These are phyloP conservation scores for Kernera saxatilis DNA, from an alignment of 345 rosid species.

Conservation along the genomic window DNA sequence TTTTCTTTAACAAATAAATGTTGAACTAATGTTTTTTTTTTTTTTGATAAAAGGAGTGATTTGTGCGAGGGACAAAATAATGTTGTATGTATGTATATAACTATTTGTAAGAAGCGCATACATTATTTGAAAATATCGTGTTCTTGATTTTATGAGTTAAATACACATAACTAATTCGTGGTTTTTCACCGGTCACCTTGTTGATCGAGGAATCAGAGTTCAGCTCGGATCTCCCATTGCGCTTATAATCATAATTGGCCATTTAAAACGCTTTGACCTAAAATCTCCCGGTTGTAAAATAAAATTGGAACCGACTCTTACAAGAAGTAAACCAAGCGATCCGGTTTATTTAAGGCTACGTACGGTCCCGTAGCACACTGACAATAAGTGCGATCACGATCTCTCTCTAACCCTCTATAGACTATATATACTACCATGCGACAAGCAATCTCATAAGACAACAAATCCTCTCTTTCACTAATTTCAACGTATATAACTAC, in stretches of 20 bases:
- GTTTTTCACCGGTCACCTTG: too few relatives aligned
- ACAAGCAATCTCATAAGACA: not conserved
- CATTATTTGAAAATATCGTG: not conserved
- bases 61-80: too few relatives aligned
- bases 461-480: not conserved
- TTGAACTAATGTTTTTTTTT: too few relatives aligned
- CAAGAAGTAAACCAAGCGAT: not conserved
- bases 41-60: too few relatives aligned
- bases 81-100: not conserved
- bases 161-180: too few relatives aligned
- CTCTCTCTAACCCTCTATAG: not conserved
- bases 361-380: not conserved
- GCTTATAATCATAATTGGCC: too few relatives aligned
- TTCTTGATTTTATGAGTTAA: not conserved
- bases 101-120: not conserved
- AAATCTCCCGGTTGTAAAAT: too few relatives aligned
- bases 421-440: constrained; percentile 12
- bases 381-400: constrained; percentile 1
- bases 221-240: too few relatives aligned
- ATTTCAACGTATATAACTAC: not conserved
- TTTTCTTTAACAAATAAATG: too few relatives aligned
- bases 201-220: too few relatives aligned
- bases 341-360: not conserved
- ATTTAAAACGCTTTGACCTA: too few relatives aligned
- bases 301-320: too few relatives aligned